Evolutionary conservation across 2,329 filamentous ascomycete species (phyloP), one percentile per base, ranked within the genome.

Genomic region (Emmonsiellopsis sp.): DNA sequence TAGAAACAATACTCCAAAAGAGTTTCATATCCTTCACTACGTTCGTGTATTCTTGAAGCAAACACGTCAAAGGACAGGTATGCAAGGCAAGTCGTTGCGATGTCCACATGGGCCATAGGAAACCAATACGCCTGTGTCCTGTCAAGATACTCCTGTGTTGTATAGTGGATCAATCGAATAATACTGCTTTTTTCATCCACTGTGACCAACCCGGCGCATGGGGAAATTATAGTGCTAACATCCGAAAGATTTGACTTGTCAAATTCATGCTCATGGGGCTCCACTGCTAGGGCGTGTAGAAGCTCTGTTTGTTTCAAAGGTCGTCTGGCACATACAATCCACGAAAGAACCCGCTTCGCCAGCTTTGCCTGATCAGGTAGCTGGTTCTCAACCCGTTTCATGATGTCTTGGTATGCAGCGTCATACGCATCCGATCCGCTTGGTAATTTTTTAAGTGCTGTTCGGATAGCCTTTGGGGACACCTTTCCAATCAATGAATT

Each of bases 91-190:
- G 54, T 60, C 4, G 42, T 51, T 0, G 61, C 50, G 7, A 75
- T 63, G 3, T 65, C 31, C 0, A 2, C 9, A 7, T 72, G 53
- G 0, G 64, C 64, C 33, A 61, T 31, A 0, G 62, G 63, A 52
- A 76, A 68, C 62, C 66, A 71, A 5, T 47, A 17, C 0, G 7
- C 33, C 9, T 54, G 46, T 0, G 57, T 68, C 11, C 55, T 47
- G 14, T 71, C 62, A 44, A 78, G 68, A 57, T 74, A 78, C 39
- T 76, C 67, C 42, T 76, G 70, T 1, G 73, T 65, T 0, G 75
- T 77, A 52, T 74, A 73, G 55, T 78, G 74, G 3, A 75, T 71
- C 0, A 77, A 56, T 3, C 72, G 65, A 9, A 77, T 61, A 32
- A 70, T 62, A 17, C 62, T 47, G 48, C 63, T 75, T 43, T 70